Percentiles rank a stretch among this genome's conserved stretches.
Conservation (phyloP, 176 grass and related monocot genomes). For the Elymus sibiricus region DNA sequence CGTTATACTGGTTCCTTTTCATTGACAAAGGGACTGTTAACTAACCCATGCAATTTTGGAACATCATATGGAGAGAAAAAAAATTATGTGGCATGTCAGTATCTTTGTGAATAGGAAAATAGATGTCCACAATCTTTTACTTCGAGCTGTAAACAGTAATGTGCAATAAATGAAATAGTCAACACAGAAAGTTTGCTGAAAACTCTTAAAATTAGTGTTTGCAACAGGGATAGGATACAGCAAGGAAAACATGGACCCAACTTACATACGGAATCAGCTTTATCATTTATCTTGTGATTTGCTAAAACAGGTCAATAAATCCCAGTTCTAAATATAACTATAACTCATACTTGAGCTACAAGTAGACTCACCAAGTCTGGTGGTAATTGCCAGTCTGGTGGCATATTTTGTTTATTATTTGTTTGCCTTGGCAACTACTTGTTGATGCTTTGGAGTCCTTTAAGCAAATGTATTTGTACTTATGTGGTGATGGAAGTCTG, state of each 20-base stretch:
- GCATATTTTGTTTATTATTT: background rate
- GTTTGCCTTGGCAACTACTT: background rate
- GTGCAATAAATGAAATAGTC: background rate
- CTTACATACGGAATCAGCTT: background rate
- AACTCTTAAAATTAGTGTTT: constrained; percentile 6
- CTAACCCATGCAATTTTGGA: background rate
- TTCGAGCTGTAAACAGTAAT: background rate
- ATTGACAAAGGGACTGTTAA: background rate
- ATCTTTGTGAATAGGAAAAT: background rate
- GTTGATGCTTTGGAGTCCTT: background rate
- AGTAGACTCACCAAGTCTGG: background rate
- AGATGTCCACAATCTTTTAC: constrained; percentile 12
- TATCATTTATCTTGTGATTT: background rate
- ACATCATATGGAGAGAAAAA: background rate
- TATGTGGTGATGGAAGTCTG: background rate
- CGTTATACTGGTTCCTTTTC: constrained; percentile 20
- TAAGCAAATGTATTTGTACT: background rate
- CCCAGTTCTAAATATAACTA: constrained; percentile 9
- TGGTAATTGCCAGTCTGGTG: background rate
- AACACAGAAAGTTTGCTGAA: background rate
- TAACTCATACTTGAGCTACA: constrained; percentile 10
- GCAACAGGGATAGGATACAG: background rate
- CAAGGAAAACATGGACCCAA: constrained; percentile 1
- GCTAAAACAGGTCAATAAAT: background rate
- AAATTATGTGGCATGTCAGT: background rate